phyloP scores from a whole-genome alignment of 2,329 filamentous ascomycete genomes.

The Nannizziopsis barbatae region DNA sequence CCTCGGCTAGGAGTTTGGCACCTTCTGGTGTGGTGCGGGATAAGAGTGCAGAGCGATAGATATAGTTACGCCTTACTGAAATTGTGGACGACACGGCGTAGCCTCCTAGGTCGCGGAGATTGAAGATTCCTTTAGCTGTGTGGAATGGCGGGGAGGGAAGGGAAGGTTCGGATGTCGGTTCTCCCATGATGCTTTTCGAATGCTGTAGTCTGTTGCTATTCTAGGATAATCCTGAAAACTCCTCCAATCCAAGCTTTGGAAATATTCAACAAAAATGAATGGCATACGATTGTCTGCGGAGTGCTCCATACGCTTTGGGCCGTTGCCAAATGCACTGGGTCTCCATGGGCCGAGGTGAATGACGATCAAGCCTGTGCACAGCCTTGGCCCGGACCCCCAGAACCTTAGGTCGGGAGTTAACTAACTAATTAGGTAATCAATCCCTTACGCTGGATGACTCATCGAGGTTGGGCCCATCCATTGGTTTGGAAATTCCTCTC shows the following conservation, averaged over 20 bases:
- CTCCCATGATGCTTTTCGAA: slow-evolving; percentile 1
- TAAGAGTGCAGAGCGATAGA: slow-evolving; percentile 62
- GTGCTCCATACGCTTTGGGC: no score
- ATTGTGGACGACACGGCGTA: slow-evolving; percentile 36
- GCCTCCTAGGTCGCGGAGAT: slow-evolving; percentile 58
- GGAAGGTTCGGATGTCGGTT: not conserved
- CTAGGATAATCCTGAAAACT: not conserved
- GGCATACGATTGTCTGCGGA: no score
- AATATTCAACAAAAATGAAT: no score
- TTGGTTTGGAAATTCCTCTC: no score
- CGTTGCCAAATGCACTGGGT: no score
- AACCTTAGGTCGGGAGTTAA: no score
- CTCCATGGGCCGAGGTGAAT: no score
- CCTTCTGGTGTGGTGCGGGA: slow-evolving; percentile 47
- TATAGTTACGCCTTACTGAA: slow-evolving; percentile 41
- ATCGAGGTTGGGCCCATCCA: no score
- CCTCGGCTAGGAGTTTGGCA: slow-evolving; percentile 38
- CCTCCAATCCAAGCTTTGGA: not conserved
- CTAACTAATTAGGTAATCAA: no score
- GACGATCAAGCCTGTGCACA: no score
- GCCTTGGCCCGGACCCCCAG: no score
- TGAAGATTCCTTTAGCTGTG: slow-evolving; percentile 46
- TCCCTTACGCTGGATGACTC: no score
- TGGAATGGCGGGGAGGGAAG: slow-evolving; percentile 17
- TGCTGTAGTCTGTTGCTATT: not conserved